Evolutionary conservation across 1,284 basidiomycete species (phyloP).

Genomic region (Cryptococcus sp.): DNA sequence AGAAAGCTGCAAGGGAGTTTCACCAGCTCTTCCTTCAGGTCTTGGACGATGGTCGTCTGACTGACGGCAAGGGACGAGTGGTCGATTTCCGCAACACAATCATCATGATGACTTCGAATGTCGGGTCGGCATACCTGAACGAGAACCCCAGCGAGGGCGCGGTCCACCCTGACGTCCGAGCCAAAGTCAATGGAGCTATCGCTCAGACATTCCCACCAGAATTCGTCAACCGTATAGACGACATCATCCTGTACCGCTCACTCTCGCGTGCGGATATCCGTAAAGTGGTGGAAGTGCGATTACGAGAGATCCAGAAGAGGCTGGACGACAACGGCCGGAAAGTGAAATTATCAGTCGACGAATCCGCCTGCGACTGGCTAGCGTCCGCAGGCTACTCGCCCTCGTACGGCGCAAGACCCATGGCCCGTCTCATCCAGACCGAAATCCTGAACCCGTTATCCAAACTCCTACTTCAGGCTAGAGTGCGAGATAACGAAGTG

Average conservation of each 20-base stretch:
- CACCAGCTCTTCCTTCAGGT: slow-evolving; percentile 62
- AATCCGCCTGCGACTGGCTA: slow-evolving; percentile 77
- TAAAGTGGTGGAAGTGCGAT: slow-evolving; percentile 58
- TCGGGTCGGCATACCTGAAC: slow-evolving; percentile 59
- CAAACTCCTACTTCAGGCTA: slow-evolving; percentile 79
- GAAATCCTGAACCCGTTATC: slow-evolving; percentile 93
- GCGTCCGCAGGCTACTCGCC: slow-evolving; percentile 81
- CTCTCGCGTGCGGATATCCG: slow-evolving; percentile 57
- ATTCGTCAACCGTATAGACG: slow-evolving; percentile 60
- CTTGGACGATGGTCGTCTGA: slow-evolving; percentile 60
- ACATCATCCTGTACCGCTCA: slow-evolving; percentile 60
- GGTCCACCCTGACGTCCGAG: slow-evolving; percentile 48
- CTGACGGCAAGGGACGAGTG: slow-evolving; percentile 54
- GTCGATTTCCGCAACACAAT: slow-evolving; percentile 54
- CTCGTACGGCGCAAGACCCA: slow-evolving; percentile 83
- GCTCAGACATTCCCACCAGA: slow-evolving; percentile 59
- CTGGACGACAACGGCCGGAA: slow-evolving; percentile 71
- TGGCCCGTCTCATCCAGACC: slow-evolving; percentile 88
- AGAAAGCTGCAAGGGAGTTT: slow-evolving; percentile 61
- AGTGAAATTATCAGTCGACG: slow-evolving; percentile 75
- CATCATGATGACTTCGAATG: slow-evolving; percentile 60
- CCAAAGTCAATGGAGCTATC: slow-evolving; percentile 58
- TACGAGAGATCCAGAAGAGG: slow-evolving; percentile 66
- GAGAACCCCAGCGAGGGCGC: slow-evolving; percentile 56
- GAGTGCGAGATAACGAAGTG: slow-evolving; percentile 77